Base-by-base conservation (phyloP, 2,329 filamentous ascomycete genomes). In the Ophiostoma sp. region DNA sequence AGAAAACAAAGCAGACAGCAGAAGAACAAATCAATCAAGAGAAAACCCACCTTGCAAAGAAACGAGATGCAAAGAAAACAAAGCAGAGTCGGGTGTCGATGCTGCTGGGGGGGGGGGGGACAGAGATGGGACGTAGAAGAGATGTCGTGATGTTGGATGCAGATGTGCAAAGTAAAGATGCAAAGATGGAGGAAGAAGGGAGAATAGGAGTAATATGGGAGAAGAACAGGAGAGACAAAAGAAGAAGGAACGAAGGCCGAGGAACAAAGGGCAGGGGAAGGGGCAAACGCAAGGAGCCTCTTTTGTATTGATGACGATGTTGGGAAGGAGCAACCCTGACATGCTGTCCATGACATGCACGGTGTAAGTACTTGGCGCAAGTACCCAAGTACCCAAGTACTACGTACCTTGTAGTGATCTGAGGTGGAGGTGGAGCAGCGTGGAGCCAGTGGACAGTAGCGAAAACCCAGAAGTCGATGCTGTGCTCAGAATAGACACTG, bases 321-420 rank as follows among this genome's bases (percentile, higher is more conserved):
- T 65, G 41, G 68, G 52, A 67, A 68, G 65, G 52, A 58, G 41
- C 66, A 66, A 69, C 69, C 47, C 60, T 65, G 60, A 45, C 52
- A 36, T 27, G 27, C 27, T 27, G 27, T 27, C 27, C 27, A 44
- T 5, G 55, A 67, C 64, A 64, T 65, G 62, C 69, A 70, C 49
- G 55, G 55, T 60, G 55, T 60, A 60, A 60, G 55, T 60, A 60
- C 55, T 14, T 27, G 14, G 27, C 70, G 12, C 64, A 66, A 49
- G 45, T 45, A 14, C 38, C 42, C 38, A 49, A 7, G 42, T 49
- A 41, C 40, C 67, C 14, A 12, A 16, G 42, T 60, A 16, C 55
- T 4, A 49, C 14, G 55, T 60, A 16, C 27, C 52, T 58, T 60
- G 27, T 18, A 60, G 38, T 38, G 55, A 60, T 60, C 55, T 60